A percentile compares a stretch with the other conserved stretches of the same genome.
These are phyloP conservation scores for Sechiopsis laciniata DNA, from an alignment of 306 rosid species.

Conservation along the genomic window DNA sequence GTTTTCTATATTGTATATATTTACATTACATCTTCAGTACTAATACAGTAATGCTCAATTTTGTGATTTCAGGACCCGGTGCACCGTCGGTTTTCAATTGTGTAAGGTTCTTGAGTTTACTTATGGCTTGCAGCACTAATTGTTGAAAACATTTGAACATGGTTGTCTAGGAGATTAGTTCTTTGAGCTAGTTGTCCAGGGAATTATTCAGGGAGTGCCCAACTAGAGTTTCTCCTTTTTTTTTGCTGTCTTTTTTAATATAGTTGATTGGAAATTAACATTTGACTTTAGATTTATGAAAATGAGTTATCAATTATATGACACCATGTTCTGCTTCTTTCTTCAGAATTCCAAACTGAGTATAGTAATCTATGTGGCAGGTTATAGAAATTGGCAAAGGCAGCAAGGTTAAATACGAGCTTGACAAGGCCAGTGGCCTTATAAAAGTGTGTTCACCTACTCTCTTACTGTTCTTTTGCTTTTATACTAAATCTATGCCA, in stretches of 20 bases:
- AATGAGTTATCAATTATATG: not conserved
- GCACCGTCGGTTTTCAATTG: constrained; percentile 88
- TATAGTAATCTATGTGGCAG: constrained; percentile 33
- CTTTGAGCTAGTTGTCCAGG: not conserved
- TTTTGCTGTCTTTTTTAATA: not conserved
- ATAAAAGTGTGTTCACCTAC: constrained; percentile 52
- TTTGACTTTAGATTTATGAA: not conserved
- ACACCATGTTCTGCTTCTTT: not conserved
- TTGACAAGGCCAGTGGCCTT: constrained; percentile 85
- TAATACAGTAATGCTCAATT: not conserved
- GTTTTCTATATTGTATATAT: not conserved
- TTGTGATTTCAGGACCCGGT: constrained; percentile 73
- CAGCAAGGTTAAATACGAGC: constrained; percentile 92
- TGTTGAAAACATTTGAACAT: not conserved
- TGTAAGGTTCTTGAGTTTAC: constrained; percentile 42
- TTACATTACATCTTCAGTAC: not conserved
- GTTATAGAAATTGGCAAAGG: constrained; percentile 93
- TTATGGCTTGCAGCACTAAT: not conserved
- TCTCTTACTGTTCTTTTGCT: constrained; percentile 14
- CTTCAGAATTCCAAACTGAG: not conserved
- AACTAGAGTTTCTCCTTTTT: not conserved
- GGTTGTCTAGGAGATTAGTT: not conserved
- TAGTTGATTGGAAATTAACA: not conserved
- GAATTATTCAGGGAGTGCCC: not conserved
- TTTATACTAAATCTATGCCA: not conserved